A percentile compares a stretch with the other conserved stretches of the same genome.
Conservation (phyloP, 768 basidiomycete species). For the Lepiota brunneoincarnata region DNA sequence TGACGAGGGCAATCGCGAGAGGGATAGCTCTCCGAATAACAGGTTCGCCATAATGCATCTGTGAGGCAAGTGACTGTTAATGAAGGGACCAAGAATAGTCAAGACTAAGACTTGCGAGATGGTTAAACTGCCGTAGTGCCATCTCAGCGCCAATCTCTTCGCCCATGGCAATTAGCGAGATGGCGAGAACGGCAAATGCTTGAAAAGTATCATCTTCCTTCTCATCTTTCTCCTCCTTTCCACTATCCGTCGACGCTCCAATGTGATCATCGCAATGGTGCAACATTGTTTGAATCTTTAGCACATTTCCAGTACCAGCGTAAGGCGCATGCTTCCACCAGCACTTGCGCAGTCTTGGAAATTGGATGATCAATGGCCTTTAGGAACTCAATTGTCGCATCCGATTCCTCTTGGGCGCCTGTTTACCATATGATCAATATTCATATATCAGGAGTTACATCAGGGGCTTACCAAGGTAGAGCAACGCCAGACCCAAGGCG, state of each 20-base stretch:
- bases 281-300: slow-evolving; percentile 89
- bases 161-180: slow-evolving; percentile 95
- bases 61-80: slow-evolving; percentile 16
- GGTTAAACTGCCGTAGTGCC: slow-evolving; percentile 97
- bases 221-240: slow-evolving; percentile 46
- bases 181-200: slow-evolving; percentile 89
- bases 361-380: slow-evolving; percentile 93
- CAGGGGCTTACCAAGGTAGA: slow-evolving; percentile 75
- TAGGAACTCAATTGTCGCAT: slow-evolving; percentile 90
- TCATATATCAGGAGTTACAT: neutral
- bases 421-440: slow-evolving; percentile 8
- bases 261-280: slow-evolving; percentile 94
- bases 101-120: slow-evolving; percentile 59
- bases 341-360: slow-evolving; percentile 84
- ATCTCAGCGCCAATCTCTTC: slow-evolving; percentile 98
- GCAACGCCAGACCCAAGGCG: slow-evolving; percentile 82
- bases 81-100: neutral
- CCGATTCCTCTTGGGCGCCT: slow-evolving; percentile 92
- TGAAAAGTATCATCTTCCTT: slow-evolving; percentile 84
- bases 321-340: slow-evolving; percentile 94
- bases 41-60: slow-evolving; percentile 99
- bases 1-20: slow-evolving; percentile 91
- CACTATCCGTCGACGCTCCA: slow-evolving; percentile 42
- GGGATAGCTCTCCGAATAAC: slow-evolving; percentile 90
- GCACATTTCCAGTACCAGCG: slow-evolving; percentile 92